Evolutionary conservation across 2,329 filamentous ascomycete genomes (phyloP), one percentile per base, ranked within the genome.

Genomic region (Exophiala viscosa): DNA sequence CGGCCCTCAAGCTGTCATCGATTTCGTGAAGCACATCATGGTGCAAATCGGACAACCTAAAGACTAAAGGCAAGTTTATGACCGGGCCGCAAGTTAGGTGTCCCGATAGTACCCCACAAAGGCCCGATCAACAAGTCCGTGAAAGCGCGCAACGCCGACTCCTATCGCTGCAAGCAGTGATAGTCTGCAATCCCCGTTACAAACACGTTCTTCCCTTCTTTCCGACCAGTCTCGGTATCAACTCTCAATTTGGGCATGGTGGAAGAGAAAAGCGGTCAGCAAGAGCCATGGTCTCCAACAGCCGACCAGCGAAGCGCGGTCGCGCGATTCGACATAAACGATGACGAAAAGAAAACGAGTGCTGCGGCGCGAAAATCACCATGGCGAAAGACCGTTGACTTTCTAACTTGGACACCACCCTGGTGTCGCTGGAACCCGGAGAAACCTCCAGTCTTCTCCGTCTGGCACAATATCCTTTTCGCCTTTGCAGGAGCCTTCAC

Each of bases 401-500:
- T 52, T 5, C 32, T 59, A 7, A 49, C 44, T 11, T 88, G 80
- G 77, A 82, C 80, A 33, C 87, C 87, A 0, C 75, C 75, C 47
- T 76, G 79, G 60, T 87, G 86, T 66, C 82, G 87, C 41, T 91
- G 85, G 72, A 77, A 89, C 60, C 77, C 83, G 0, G 67, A 80
- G 0, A 76, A 80, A 49, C 87, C 87, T 6, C 85, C 85, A 0
- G 73, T 77, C 31, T 89, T 92, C 67, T 85, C 81, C 1, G 71
- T 88, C 61, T 72, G 74, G 2, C 73, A 88, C 65, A 91, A 91
- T 62, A 66, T 90, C 39, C 58, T 63, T 13, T 63, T 63, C 40
- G 59, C 47, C 8, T 61, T 60, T 47, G 58, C 79, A 2, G 71
- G 73, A 0, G 78, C 83, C 3, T 83, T 89, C 60, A 88, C 86